phyloP scores from a whole-genome alignment of 116 monocot species.

The Phalaenopsis hybrid region DNA sequence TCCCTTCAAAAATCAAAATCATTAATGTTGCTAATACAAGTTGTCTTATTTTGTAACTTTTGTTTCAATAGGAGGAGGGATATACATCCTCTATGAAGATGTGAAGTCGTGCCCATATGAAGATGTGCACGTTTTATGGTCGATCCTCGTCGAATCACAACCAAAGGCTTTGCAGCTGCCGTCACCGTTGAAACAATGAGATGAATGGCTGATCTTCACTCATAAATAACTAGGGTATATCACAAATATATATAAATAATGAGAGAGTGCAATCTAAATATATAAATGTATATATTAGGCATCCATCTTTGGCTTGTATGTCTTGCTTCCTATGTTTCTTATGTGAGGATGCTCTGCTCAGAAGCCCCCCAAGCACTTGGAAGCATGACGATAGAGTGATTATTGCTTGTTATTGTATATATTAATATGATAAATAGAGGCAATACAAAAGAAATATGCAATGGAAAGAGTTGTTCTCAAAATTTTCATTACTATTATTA shows the following conservation, averaged over 20 bases:
- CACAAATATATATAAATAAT: conserved; percentile 8
- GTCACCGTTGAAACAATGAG: conserved; percentile 20
- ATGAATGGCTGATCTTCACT: not conserved
- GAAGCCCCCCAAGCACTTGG: conserved; percentile 6
- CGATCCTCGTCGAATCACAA: conserved; percentile 81
- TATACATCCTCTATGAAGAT: conserved; percentile 82
- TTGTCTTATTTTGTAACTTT: not conserved
- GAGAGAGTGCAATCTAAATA: not conserved
- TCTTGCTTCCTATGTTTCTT: conserved; percentile 8
- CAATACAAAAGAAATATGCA: not conserved
- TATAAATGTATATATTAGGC: conserved; percentile 2
- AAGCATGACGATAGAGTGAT: conserved; percentile 9
- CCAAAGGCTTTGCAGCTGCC: conserved; percentile 24
- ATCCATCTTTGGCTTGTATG: not conserved
- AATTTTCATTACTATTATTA: not conserved
- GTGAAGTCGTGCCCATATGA: conserved; percentile 89
- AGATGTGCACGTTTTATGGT: conserved; percentile 91
- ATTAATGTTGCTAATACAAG: not conserved
- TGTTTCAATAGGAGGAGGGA: conserved; percentile 52
- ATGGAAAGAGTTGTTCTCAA: not conserved
- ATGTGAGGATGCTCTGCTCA: conserved; percentile 10
- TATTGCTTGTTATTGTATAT: not conserved
- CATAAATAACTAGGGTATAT: not conserved
- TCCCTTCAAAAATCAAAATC: not conserved
- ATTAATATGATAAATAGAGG: not conserved